Percentiles rank a stretch among this genome's conserved stretches.
phyloP scores from a whole-genome alignment of 352 stramenopile species.

The Globisporangium perplexum region DNA sequence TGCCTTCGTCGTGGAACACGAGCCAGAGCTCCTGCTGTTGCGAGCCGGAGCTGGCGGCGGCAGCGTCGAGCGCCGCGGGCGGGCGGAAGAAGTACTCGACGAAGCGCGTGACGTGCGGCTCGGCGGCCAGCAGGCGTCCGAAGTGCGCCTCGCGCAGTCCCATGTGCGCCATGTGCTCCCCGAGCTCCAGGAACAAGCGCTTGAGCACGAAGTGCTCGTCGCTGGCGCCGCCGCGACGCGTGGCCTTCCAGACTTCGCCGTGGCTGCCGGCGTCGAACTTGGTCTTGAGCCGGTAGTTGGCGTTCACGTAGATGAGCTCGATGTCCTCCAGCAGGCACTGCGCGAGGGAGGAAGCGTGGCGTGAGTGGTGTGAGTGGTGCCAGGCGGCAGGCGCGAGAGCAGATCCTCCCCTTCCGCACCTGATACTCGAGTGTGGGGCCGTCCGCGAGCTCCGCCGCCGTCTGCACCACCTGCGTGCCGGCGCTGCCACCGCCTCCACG shows the following conservation, averaged over 20 bases:
- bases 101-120: conserved; percentile 76
- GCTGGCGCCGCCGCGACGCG: conserved; percentile 9
- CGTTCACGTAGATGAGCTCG: conserved; percentile 64
- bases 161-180: conserved; percentile 63
- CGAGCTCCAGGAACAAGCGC: conserved; percentile 70
- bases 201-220: conserved; percentile 81
- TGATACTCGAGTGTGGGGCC: conserved; percentile 72
- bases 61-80: not conserved
- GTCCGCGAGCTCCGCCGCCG: conserved; percentile 13
- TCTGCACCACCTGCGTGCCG: conserved; percentile 6
- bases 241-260: conserved; percentile 78
- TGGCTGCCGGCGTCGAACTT: conserved; percentile 84
- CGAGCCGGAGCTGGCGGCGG: not conserved
- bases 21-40: conserved; percentile 73
- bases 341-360: not conserved
- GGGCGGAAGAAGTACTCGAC: conserved; percentile 86
- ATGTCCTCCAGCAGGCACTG: conserved; percentile 49
- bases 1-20: conserved; percentile 88
- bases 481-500: conserved; percentile 7
- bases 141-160: conserved; percentile 84
- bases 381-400: not conserved
- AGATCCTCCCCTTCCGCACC: conserved; percentile 9
- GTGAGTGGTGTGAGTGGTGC: not conserved
- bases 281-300: conserved; percentile 65
- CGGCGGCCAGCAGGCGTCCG: conserved; percentile 33